These are phyloP conservation scores for Penicillium verhagenii DNA, from an alignment of 495 filamentous ascomycete genomes.

Conservation along the genomic window DNA sequence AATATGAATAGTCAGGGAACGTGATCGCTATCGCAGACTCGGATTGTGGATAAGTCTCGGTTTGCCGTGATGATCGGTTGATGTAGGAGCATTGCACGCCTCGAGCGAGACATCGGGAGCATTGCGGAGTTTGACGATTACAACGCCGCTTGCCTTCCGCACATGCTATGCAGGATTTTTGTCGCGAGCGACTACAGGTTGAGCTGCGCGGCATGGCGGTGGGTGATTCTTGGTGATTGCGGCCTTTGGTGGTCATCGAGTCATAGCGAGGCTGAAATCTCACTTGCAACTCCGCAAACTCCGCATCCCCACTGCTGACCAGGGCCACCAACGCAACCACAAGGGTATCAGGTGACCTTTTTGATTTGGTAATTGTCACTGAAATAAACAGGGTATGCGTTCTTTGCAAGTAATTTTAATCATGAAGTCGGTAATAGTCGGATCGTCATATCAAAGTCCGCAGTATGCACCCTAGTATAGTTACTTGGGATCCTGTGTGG, in stretches of 20 bases:
- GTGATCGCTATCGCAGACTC: background rate
- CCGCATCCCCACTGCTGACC: no score
- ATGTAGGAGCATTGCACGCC: conserved; percentile 13
- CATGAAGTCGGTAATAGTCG: background rate
- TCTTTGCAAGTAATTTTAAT: background rate
- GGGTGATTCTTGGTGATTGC: background rate
- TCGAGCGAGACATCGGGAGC: conserved; percentile 12
- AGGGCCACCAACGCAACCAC: no score
- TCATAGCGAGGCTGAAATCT: background rate
- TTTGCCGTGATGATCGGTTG: background rate
- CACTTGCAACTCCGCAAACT: conserved; percentile 6
- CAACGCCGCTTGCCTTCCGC: conserved; percentile 19
- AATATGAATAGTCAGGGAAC: background rate
- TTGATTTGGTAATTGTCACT: no score
- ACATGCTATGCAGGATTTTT: conserved; percentile 19
- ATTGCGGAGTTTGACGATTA: conserved; percentile 22
- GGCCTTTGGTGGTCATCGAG: no score
- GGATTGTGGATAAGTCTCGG: background rate
- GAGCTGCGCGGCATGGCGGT: conserved; percentile 6
- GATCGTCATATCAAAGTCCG: background rate
- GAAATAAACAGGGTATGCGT: no score
- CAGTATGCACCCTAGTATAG: background rate
- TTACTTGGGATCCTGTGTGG: no score
- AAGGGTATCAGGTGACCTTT: no score
- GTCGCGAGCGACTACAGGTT: conserved; percentile 4